These are phyloP conservation scores for Morella rubra DNA, from an alignment of 306 rosid species.

Conservation along the genomic window DNA sequence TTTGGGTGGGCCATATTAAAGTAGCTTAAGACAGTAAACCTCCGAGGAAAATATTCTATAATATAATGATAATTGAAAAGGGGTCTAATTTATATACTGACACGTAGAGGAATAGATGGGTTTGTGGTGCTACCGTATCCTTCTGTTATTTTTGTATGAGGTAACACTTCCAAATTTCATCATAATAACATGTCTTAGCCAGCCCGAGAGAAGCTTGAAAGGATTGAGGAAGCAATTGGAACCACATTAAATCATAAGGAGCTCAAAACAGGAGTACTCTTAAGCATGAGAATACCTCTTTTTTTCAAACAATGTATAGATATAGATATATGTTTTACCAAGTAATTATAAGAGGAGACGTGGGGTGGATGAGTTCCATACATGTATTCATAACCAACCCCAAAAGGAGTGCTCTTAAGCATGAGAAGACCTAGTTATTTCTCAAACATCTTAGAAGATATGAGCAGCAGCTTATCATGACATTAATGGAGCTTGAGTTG, in stretches of 20 bases:
- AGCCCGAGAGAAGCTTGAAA: neutral
- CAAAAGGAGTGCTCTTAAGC: neutral
- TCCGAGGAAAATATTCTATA: neutral
- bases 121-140: neutral
- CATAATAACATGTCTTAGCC: neutral
- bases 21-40: neutral
- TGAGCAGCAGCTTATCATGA: neutral
- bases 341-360: neutral
- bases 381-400: neutral
- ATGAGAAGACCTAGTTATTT: neutral
- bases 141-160: slow-evolving; percentile 2
- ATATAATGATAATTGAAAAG: neutral
- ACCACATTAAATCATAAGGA: neutral
- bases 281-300: too few relatives aligned
- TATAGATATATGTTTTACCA: neutral
- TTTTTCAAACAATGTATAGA: neutral
- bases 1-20: neutral
- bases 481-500: neutral
- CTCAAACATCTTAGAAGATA: neutral
- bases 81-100: neutral
- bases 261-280: neutral
- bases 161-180: neutral
- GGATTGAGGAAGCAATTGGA: neutral
- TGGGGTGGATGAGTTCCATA: neutral
- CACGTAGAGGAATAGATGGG: neutral